These are phyloP conservation scores for Apiospora koreana DNA, from an alignment of 2,329 filamentous ascomycete genomes.

Conservation along the genomic window DNA sequence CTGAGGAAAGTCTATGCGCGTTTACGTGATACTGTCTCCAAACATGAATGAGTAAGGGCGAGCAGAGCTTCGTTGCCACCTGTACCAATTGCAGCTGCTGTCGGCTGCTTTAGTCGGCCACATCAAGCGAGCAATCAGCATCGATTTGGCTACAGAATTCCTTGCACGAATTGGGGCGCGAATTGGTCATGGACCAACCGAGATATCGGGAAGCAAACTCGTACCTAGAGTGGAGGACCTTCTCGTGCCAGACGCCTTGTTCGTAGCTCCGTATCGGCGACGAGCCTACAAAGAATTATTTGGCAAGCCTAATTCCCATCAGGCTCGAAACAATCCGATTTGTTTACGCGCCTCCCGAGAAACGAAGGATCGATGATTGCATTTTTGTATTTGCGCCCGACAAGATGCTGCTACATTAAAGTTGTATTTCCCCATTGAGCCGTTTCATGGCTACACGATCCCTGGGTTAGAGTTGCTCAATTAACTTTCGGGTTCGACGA, in stretches of 20 bases:
- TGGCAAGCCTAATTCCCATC: not conserved
- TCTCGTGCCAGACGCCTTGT: too few relatives aligned
- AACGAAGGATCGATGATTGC: not conserved
- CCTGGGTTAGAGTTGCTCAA: not conserved
- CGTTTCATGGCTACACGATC: not conserved
- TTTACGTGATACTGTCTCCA: not conserved
- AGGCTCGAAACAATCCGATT: too few relatives aligned
- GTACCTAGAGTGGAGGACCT: not conserved
- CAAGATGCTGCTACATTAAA: not conserved
- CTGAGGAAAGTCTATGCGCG: not conserved
- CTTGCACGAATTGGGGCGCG: not conserved
- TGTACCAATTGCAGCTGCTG: not conserved
- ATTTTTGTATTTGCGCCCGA: not conserved
- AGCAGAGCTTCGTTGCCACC: not conserved
- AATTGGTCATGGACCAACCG: not conserved
- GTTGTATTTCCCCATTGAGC: not conserved
- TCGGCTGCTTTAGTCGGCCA: not conserved
- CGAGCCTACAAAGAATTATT: not conserved
- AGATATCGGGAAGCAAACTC: not conserved
- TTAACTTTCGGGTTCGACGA: not conserved
- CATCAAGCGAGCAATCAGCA: not conserved
- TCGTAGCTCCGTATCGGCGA: too few relatives aligned
- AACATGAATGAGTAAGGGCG: not conserved
- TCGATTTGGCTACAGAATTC: not conserved
- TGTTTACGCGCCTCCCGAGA: not conserved